Base-by-base conservation (phyloP, 1,284 basidiomycete genomes). In the Cryptococcus amylolentus region DNA sequence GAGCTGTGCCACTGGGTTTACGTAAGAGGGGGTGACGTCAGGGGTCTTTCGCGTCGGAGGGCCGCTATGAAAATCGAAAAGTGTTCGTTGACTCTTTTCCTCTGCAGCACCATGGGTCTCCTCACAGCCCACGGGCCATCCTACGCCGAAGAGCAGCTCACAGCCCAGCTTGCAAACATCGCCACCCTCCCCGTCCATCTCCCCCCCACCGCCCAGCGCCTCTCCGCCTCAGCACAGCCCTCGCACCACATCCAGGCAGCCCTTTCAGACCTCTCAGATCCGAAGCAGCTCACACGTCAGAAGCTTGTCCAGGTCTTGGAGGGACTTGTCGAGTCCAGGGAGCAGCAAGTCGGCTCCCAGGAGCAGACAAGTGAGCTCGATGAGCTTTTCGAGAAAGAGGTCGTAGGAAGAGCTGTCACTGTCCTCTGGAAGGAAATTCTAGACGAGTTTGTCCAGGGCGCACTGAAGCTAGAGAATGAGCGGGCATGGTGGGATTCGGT, bases 351-450 rank as follows among this genome's bases (percentile, higher is more conserved):
- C 8, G 26, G 39, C 14, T 28, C 54, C 44, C 10, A 14, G 16
- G 37, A 39, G 14, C 18, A 38, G 31, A 18, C 16, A 12, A 48
- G n/a, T 31, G 64, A 64, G 51, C 54, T 72, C 16, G 72, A 75
- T 56, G 51, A 55, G 27, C 63, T 70, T 0, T 59, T 72, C 13
- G 69, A 75, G 58, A 63, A 61, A 0, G 74, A 77, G 55, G 66
- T 77, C 41, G 54, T 77, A 27, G 70, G 70, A 16, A 54, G 75
- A 42, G 69, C 71, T n/a, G 69, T 75, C 35, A 73, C 70, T 10
- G 64, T 76, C 35, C 60, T 76, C 23, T 77, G 76, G 75, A 70
- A 71, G 35, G 72, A 77, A 55, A 63, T 72, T 4, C 56, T 77
- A 57, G 61, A 76, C 58, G 59, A 57, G 18, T 63, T 75, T 18